Percentiles rank a stretch among this genome's conserved stretches.
These are phyloP conservation scores for Colletotrichum phormii DNA, from an alignment of 2,329 filamentous ascomycete species.

Conservation along the genomic window DNA sequence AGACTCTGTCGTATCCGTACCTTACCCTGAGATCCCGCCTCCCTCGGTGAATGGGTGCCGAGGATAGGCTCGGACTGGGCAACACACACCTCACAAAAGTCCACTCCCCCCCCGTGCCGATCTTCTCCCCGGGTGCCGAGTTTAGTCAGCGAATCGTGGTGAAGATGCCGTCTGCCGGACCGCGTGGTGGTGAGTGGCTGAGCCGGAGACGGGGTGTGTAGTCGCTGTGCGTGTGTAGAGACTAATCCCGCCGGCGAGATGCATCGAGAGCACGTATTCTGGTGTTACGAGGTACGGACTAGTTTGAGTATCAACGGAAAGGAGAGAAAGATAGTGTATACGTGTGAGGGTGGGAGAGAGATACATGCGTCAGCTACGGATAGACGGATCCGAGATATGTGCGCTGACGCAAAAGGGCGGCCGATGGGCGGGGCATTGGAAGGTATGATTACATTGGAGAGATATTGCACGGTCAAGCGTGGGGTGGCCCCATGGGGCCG, in stretches of 20 bases:
- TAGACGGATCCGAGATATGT: slow-evolving; percentile 6
- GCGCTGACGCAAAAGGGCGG: slow-evolving; percentile 17
- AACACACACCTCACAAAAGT: background rate
- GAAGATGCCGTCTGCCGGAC: background rate
- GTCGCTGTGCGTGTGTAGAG: background rate
- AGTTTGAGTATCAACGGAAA: background rate
- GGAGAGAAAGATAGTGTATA: background rate
- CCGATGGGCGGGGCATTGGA: background rate
- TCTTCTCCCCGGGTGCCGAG: background rate
- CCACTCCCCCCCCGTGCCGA: background rate
- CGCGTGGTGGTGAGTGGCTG: background rate
- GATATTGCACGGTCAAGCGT: background rate
- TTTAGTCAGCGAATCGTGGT: background rate
- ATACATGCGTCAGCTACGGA: background rate
- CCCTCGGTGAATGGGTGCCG: background rate
- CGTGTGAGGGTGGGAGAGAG: background rate
- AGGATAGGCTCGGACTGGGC: background rate
- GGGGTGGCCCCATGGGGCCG: background rate
- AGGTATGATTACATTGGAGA: background rate
- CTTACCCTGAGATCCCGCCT: too few relatives aligned
- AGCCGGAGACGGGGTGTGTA: background rate
- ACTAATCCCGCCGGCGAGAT: background rate
- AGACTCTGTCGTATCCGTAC: too few relatives aligned
- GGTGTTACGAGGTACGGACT: background rate
- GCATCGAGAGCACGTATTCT: background rate